Conservation (phyloP, 345 rosid genomes). For the Syzygium oleosum region DNA sequence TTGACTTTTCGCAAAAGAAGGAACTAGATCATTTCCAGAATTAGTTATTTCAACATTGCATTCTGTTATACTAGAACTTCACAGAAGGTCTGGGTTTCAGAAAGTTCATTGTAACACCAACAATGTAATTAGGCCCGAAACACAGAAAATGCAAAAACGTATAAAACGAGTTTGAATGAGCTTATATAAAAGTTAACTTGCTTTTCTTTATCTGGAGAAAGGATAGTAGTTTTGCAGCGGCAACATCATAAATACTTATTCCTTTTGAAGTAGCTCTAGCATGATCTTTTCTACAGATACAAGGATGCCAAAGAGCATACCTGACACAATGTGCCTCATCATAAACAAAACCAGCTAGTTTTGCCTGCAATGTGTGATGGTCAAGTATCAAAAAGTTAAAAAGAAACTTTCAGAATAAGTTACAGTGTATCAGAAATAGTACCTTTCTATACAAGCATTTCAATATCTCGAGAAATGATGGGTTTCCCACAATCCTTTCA, state of each 20-base stretch:
- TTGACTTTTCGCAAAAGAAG: background rate
- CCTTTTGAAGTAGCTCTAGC: background rate
- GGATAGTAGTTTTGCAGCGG: background rate
- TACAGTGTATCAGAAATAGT: background rate
- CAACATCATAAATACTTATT: background rate
- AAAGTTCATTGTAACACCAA: background rate
- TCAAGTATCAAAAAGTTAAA: background rate
- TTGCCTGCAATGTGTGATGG: conserved; percentile 31
- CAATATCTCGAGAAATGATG: conserved; percentile 47
- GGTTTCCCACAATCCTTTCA: conserved; percentile 76
- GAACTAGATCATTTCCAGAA: background rate
- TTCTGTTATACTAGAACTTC: too few species aligned
- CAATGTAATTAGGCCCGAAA: background rate
- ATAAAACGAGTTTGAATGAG: too few species aligned
- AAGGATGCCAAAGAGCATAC: conserved; percentile 16
- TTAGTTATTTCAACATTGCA: background rate
- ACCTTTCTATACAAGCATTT: conserved; percentile 64
- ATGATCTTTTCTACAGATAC: background rate
- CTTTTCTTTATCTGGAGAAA: background rate
- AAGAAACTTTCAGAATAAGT: background rate
- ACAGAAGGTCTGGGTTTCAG: background rate
- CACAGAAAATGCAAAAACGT: background rate
- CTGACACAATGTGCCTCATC: conserved; percentile 96
- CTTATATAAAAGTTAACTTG: background rate
- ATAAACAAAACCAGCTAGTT: conserved; percentile 78